Base-by-base conservation (phyloP, 805 yeast genomes). In the Blastobotrys attinorum region DNA sequence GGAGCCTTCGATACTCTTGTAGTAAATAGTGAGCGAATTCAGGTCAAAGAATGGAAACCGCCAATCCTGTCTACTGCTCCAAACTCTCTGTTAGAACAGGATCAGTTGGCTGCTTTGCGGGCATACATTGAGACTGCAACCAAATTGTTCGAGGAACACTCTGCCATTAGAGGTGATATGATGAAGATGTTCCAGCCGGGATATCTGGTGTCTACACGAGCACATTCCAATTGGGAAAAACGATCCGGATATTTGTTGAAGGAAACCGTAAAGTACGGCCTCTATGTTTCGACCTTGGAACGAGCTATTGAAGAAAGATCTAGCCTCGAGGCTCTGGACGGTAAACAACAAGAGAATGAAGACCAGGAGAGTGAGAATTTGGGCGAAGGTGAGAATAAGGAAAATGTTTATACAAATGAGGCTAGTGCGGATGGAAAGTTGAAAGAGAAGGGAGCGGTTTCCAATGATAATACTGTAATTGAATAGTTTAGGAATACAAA, bases 121-220 rank as follows among this genome's bases (percentile, higher is more conserved):
- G 47, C 49, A 4, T 72, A 75, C 45, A 64, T 71, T 2, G 53
- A 59, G 13, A 56, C 56, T 2, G 54, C 77, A 23, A 64, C 63
- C 25, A 39, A 48, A n/a, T 53, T 60, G 32, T 59, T 75, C 17
- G 69, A 66, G 25, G 54, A 56, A 7, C 83, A 78, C 55, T 65
- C 65, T 43, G 58, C 54, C 31, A 43, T 66, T 16, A 65, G 70
- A 42, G 65, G 63, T 2, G 55, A 51, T 3, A 54, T 75, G 51
- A 57, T 67, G 16, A 51, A 58, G 31, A 48, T 62, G 20, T 70
- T 62, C 43, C 47, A 55, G 29, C 49, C 58, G 7, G 36, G 44
- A 16, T 33, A 37, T 27, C 37, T 49, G 11, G 54, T 51, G 17
- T 42, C 50, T n/a, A 31, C 48, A n/a, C 54, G 58, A 10, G 64